Conservation (phyloP, 2,329 filamentous ascomycete species). For the Mollisia scopiformis region DNA sequence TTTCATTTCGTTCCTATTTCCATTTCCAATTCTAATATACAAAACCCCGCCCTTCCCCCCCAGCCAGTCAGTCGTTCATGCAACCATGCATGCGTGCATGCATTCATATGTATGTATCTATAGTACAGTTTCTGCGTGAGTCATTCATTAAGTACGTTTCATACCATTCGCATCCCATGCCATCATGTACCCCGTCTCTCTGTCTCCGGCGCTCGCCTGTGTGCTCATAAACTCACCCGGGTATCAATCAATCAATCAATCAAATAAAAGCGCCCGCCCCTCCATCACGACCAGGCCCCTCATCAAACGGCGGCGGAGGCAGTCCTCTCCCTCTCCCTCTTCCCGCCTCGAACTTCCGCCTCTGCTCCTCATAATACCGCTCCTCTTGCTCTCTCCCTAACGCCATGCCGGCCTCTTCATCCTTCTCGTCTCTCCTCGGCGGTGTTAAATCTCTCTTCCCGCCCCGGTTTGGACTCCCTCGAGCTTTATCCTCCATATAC, state of each 20-base stretch:
- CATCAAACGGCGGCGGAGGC: neutral
- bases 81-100: no score
- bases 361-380: slow-evolving; percentile 22
- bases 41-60: no score
- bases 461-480: slow-evolving; percentile 11
- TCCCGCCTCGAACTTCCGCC: slow-evolving; percentile 14
- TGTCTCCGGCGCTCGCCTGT: no score
- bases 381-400: slow-evolving; percentile 13
- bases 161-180: no score
- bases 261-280: slow-evolving; percentile 4
- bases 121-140: no score
- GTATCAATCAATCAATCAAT: neutral
- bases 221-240: neutral
- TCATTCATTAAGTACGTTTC: no score
- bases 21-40: no score
- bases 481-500: slow-evolving; percentile 13
- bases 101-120: no score
- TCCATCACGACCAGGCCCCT: neutral
- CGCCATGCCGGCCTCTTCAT: slow-evolving; percentile 1
- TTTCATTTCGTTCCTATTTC: no score
- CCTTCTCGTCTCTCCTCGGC: slow-evolving; percentile 15
- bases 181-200: no score
- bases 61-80: no score
- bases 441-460: slow-evolving; percentile 23
- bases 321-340: neutral